Conservation (phyloP, 106 monocot genomes). For the Triglochin maritima region DNA sequence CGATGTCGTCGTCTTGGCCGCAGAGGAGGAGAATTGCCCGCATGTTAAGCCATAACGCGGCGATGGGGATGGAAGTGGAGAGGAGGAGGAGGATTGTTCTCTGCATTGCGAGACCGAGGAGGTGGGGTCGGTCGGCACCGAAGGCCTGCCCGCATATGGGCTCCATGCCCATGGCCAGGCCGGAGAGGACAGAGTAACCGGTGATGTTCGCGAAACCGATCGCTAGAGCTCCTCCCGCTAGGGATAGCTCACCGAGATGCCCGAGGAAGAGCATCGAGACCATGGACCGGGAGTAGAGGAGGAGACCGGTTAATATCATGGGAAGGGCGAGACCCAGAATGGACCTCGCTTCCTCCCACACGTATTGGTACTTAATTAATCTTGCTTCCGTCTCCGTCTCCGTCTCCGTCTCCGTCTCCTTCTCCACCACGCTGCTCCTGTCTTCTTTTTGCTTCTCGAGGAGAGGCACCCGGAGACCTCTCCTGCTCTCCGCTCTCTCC, state of each 20-base stretch:
- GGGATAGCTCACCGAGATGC: slow-evolving; percentile 44
- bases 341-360: slow-evolving; percentile 6
- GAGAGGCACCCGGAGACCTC: too few species aligned
- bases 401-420: too few species aligned
- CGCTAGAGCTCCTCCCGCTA: slow-evolving; percentile 79
- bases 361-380: background rate
- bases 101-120: slow-evolving; percentile 52
- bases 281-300: slow-evolving; percentile 77
- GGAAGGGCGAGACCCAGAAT: slow-evolving; percentile 44
- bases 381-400: too few species aligned
- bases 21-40: slow-evolving; percentile 36
- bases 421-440: too few species aligned
- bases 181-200: slow-evolving; percentile 85
- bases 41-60: slow-evolving; percentile 18
- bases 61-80: slow-evolving; percentile 11
- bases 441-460: too few species aligned
- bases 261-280: slow-evolving; percentile 91
- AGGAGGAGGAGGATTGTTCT: slow-evolving; percentile 42
- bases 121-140: slow-evolving; percentile 39
- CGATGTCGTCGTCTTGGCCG: slow-evolving; percentile 44
- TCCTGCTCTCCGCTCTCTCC: too few species aligned
- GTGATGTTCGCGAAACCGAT: slow-evolving; percentile 93
- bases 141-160: slow-evolving; percentile 85
- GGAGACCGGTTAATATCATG: slow-evolving; percentile 70
- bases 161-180: slow-evolving; percentile 83